Percentiles rank a stretch among this genome's conserved stretches.
Conservation (phyloP, 371 early-diverging fungal species). For the Circinella umbellata region DNA sequence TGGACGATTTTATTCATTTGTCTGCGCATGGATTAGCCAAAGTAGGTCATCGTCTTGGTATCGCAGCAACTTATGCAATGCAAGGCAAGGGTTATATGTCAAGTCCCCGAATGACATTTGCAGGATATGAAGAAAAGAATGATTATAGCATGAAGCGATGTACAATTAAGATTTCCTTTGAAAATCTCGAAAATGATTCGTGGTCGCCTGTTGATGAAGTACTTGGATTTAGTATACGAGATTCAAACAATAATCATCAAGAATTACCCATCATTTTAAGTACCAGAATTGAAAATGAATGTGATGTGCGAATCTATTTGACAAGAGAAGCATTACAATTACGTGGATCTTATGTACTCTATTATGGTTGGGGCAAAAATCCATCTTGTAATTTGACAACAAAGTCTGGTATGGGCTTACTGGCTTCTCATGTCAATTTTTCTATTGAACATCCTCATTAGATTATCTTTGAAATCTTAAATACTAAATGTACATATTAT, state of each 20-base stretch:
- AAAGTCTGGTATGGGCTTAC: constrained; percentile 12
- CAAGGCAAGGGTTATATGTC: neutral
- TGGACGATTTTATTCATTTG: constrained; percentile 47
- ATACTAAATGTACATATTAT: too few relatives aligned
- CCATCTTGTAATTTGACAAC: constrained; percentile 26
- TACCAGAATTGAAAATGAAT: constrained; percentile 13
- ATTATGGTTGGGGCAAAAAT: constrained; percentile 30
- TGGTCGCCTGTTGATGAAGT: constrained; percentile 9
- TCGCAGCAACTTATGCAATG: constrained; percentile 21
- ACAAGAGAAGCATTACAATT: constrained; percentile 8
- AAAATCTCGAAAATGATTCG: neutral
- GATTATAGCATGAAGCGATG: neutral
- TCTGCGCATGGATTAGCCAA: constrained; percentile 27
- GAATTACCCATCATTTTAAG: constrained; percentile 17
- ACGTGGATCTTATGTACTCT: constrained; percentile 8
- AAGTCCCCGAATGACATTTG: neutral
- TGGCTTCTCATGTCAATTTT: constrained; percentile 2
- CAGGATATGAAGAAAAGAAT: neutral
- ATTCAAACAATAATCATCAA: neutral
- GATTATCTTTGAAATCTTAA: neutral
- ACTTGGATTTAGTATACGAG: constrained; percentile 23
- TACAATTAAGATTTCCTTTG: constrained; percentile 4
- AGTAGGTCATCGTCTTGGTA: constrained; percentile 35
- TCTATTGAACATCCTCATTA: constrained; percentile 5
- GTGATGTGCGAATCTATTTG: constrained; percentile 19